Conservation (phyloP, 441 rosid species). For the Populus hybrid region DNA sequence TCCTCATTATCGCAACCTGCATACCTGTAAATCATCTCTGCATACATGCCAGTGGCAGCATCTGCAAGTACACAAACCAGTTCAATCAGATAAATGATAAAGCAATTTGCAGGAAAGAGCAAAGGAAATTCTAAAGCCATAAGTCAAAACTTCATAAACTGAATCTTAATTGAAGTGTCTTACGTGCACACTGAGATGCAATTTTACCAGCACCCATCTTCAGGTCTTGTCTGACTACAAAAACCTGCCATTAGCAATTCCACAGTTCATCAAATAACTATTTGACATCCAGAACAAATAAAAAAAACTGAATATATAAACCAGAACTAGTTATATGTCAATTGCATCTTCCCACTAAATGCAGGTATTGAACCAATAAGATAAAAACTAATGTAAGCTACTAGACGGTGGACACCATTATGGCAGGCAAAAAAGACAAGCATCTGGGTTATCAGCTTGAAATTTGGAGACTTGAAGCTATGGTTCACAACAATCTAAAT, state of each 20-base stretch:
- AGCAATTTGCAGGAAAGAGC: neutral
- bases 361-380: neutral
- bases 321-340: neutral
- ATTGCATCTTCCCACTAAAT: neutral
- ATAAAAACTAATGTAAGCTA: neutral
- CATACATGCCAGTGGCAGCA: slow-evolving; percentile 90
- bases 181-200: slow-evolving; percentile 96
- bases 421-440: neutral
- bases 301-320: neutral
- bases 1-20: neutral
- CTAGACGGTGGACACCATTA: neutral
- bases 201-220: slow-evolving; percentile 90
- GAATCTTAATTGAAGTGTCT: slow-evolving; percentile 21
- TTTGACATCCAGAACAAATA: neutral
- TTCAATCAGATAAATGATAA: neutral
- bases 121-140: neutral
- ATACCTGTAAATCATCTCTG: slow-evolving; percentile 76
- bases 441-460: neutral
- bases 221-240: slow-evolving; percentile 88
- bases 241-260: slow-evolving; percentile 49
- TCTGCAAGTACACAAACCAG: slow-evolving; percentile 37
- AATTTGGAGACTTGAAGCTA: slow-evolving; percentile 6
- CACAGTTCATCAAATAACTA: neutral
- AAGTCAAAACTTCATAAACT: neutral
- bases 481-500: neutral